Evolutionary conservation across 2,329 filamentous ascomycete genomes (phyloP).

Genomic region (Colletotrichum sp.): DNA sequence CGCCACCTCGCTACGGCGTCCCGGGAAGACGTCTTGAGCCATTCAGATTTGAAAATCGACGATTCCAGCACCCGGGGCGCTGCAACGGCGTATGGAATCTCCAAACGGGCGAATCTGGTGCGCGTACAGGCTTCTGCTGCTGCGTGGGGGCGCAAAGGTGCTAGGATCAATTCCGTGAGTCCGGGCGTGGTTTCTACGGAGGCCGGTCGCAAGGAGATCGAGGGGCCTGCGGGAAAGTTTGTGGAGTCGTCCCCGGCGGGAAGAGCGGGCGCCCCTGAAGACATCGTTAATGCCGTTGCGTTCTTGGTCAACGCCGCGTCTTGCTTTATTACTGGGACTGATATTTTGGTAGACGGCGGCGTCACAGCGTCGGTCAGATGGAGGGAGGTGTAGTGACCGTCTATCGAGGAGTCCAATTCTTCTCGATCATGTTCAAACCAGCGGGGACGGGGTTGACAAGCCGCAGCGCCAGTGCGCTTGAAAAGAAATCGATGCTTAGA

Average conservation of each 20-base stretch:
- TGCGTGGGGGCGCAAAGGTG: background rate
- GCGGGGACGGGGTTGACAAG: too few species aligned
- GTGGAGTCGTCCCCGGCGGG: background rate
- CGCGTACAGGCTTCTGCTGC: background rate
- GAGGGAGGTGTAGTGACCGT: background rate
- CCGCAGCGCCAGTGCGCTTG: background rate
- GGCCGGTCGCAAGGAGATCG: background rate
- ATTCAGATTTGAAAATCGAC: background rate
- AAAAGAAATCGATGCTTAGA: background rate
- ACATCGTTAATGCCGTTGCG: background rate
- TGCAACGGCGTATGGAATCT: background rate
- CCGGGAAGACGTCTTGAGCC: background rate
- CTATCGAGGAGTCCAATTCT: background rate
- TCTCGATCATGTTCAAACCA: accelerated
- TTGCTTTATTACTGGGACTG: background rate
- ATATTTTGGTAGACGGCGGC: background rate
- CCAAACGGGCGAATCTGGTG: background rate
- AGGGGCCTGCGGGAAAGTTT: background rate
- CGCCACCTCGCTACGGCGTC: background rate
- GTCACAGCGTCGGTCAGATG: background rate
- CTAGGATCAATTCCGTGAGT: background rate
- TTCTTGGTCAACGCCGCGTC: background rate
- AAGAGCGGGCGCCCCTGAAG: background rate
- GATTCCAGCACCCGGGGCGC: background rate
- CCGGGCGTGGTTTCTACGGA: background rate